Conservation (phyloP, 2,329 filamentous ascomycete species). For the Aotearoamyces nothofagi region DNA sequence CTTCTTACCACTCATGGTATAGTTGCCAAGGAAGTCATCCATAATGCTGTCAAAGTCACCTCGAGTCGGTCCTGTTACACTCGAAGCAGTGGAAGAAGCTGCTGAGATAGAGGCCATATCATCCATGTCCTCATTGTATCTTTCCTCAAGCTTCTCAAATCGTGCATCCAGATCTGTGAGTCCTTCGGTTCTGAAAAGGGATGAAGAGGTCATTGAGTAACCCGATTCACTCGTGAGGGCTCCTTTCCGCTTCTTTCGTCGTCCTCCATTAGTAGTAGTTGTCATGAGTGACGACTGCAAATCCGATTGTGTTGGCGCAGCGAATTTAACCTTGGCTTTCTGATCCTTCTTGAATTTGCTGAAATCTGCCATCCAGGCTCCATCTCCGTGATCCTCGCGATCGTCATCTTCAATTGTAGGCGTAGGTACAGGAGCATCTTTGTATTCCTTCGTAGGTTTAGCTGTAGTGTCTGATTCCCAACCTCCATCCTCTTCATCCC, state of each 20-base stretch:
- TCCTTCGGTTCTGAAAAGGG: slow-evolving; percentile 75
- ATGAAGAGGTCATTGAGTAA: slow-evolving; percentile 86
- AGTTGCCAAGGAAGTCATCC: slow-evolving; percentile 77
- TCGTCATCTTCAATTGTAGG: slow-evolving; percentile 32
- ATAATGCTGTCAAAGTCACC: slow-evolving; percentile 79
- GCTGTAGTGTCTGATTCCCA: slow-evolving; percentile 94
- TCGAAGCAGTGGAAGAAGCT: slow-evolving; percentile 48
- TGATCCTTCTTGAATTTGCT: slow-evolving; percentile 85
- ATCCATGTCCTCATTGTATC: slow-evolving; percentile 51
- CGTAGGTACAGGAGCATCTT: slow-evolving; percentile 20
- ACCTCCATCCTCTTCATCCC: slow-evolving; percentile 53
- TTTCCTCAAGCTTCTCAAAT: slow-evolving; percentile 82
- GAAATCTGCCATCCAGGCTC: slow-evolving; percentile 85
- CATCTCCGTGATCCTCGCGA: slow-evolving; percentile 47
- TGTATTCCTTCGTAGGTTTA: slow-evolving; percentile 49
- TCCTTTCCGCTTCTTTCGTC: slow-evolving; percentile 88
- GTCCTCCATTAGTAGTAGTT: slow-evolving; percentile 63
- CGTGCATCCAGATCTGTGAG: slow-evolving; percentile 73
- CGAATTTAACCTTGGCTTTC: slow-evolving; percentile 27
- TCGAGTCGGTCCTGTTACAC: slow-evolving; percentile 51
- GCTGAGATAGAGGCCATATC: slow-evolving; percentile 47
- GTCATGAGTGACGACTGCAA: slow-evolving; percentile 58
- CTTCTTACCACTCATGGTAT: slow-evolving; percentile 58
- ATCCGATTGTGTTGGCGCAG: slow-evolving; percentile 39
- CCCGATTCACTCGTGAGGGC: slow-evolving; percentile 75